phyloP scores from a whole-genome alignment of 495 filamentous ascomycete species.

The Xanthoparmelia taractica region DNA sequence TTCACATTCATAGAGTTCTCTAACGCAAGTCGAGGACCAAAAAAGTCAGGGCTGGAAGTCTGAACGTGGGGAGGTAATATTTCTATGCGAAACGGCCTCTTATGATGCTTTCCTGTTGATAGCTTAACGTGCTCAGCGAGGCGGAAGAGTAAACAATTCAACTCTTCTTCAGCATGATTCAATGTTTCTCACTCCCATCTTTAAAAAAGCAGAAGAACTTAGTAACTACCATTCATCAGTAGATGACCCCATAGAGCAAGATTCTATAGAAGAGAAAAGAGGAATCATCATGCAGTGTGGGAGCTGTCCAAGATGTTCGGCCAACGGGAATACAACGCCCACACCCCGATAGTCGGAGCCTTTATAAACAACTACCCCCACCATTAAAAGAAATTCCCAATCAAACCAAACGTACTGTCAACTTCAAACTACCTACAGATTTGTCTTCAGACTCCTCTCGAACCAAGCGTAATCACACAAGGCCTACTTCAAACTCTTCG shows the following conservation, averaged over 20 bases:
- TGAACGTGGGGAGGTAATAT: conserved; percentile 1
- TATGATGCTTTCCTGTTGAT: background rate
- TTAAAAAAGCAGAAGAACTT: background rate
- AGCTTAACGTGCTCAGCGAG: conserved; percentile 1
- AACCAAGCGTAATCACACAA: background rate
- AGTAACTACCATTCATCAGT: background rate
- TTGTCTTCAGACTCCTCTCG: too few species aligned
- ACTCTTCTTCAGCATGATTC: background rate
- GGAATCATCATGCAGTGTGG: background rate
- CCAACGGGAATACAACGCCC: too few species aligned
- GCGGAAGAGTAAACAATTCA: conserved; percentile 1
- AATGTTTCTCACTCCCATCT: background rate
- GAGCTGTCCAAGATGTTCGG: too few species aligned
- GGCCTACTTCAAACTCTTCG: background rate
- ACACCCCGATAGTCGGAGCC: too few species aligned
- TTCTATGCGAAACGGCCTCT: conserved; percentile 7
- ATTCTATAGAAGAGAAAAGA: background rate
- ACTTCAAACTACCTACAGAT: background rate
- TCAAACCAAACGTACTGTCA: background rate
- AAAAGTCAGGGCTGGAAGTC: background rate
- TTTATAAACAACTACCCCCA: conserved; percentile 4
- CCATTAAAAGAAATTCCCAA: background rate
- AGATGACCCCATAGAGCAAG: background rate
- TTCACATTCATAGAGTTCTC: background rate
- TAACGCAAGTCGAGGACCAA: background rate